Percentiles rank a stretch among this genome's conserved stretches.
Conservation (phyloP, 257 asterid species). For the Coffea canephora region DNA sequence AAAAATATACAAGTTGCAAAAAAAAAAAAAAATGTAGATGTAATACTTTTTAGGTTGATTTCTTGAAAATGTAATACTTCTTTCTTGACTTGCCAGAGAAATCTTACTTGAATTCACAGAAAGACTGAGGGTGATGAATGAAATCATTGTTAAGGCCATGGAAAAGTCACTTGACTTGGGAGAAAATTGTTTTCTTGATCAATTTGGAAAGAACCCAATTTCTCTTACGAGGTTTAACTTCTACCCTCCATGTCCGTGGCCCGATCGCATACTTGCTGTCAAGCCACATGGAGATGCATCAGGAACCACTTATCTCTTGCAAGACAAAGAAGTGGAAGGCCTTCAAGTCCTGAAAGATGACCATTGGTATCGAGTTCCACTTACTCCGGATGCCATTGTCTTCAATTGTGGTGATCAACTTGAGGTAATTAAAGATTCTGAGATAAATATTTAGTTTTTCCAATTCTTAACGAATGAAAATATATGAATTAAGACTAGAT, state of each 20-base stretch:
- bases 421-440: constrained; percentile 40
- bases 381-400: constrained; percentile 43
- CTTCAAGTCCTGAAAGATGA: constrained; percentile 54
- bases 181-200: constrained; percentile 27
- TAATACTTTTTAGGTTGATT: too few relatives aligned
- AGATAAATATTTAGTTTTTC: too few relatives aligned
- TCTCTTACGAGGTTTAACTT: constrained; percentile 33
- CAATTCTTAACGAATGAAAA: too few relatives aligned
- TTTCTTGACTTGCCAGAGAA: constrained; percentile 20
- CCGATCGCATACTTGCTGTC: constrained; percentile 48
- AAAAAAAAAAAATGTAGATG: too few relatives aligned
- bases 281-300: constrained; percentile 65
- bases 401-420: constrained; percentile 61
- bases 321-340: constrained; percentile 57
- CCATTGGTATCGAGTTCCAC: constrained; percentile 54
- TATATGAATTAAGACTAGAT: too few relatives aligned
- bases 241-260: constrained; percentile 60
- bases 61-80: too few relatives aligned
- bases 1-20: too few relatives aligned
- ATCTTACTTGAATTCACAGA: constrained; percentile 14
- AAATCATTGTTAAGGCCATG: constrained; percentile 25
- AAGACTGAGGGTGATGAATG: constrained; percentile 22
- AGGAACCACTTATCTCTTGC: constrained; percentile 49
- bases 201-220: constrained; percentile 27
- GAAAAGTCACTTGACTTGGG: constrained; percentile 34